Evolutionary conservation across 352 stramenopile species (phyloP).

Genomic region (Globisporangium viniferum): DNA sequence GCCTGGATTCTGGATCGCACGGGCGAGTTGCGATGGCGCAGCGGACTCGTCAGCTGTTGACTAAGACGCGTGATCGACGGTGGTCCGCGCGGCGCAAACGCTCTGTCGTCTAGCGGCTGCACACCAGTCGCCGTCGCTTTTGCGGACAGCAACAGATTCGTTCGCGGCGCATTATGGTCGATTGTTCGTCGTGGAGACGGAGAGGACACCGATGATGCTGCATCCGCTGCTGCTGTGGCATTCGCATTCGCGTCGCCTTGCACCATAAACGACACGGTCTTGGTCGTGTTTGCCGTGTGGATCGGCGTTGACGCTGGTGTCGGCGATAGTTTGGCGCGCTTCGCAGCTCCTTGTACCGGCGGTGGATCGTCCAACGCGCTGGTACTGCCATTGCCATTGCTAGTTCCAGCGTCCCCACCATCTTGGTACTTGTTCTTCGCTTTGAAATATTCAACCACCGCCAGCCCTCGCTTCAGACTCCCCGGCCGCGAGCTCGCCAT

Average conservation of each 20-base stretch:
- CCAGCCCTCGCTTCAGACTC: constrained; percentile 62
- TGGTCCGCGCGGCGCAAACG: constrained; percentile 14
- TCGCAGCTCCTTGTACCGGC: background rate
- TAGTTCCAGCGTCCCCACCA: constrained; percentile 4
- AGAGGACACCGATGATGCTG: constrained; percentile 1
- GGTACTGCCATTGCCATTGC: constrained; percentile 5
- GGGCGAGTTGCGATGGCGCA: constrained; percentile 21
- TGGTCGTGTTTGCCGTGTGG: background rate
- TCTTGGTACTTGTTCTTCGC: constrained; percentile 51
- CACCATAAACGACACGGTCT: constrained; percentile 6
- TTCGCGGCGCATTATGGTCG: background rate
- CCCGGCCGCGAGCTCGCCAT: constrained; percentile 38
- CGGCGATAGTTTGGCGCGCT: constrained; percentile 14
- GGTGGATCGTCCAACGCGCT: constrained; percentile 4
- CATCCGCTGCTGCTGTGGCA: background rate
- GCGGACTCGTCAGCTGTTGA: constrained; percentile 21
- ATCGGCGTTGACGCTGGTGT: background rate
- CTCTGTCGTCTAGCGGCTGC: constrained; percentile 17
- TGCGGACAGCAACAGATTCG: constrained; percentile 9
- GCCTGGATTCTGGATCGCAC: constrained; percentile 16
- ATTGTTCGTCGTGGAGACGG: constrained; percentile 11
- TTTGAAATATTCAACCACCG: constrained; percentile 75
- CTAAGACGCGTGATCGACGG: constrained; percentile 18
- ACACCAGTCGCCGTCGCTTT: constrained; percentile 13
- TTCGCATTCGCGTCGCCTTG: background rate